Conservation (phyloP, 495 filamentous ascomycete species). For the Penicillium steckii region DNA sequence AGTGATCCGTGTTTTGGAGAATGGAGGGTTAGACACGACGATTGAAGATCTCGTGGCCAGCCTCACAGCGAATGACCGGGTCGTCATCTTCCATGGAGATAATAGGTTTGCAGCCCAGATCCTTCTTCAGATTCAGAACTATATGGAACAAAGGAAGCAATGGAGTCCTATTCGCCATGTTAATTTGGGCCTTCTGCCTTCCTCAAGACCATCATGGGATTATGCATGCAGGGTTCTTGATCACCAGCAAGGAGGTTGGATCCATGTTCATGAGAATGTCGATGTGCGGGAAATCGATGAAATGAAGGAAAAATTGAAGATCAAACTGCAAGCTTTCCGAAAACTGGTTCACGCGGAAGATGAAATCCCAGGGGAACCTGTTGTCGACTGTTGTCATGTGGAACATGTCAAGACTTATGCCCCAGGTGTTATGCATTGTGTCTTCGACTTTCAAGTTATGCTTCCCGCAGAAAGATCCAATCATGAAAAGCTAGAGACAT, state of each 20-base stretch:
- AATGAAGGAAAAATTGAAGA: conserved; percentile 38
- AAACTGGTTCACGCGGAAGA: background rate
- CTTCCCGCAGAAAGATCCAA: background rate
- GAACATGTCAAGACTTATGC: conserved; percentile 88
- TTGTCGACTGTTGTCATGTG: conserved; percentile 61
- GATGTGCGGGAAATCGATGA: conserved; percentile 58
- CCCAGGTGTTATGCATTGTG: conserved; percentile 86
- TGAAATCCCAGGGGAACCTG: background rate
- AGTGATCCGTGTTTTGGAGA: conserved; percentile 42
- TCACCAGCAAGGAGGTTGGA: conserved; percentile 54
- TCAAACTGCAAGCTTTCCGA: conserved; percentile 19
- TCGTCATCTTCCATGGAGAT: conserved; percentile 70
- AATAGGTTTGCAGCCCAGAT: conserved; percentile 57
- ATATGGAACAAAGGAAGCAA: conserved; percentile 20
- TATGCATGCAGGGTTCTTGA: conserved; percentile 62
- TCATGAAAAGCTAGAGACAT: background rate
- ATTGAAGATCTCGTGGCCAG: conserved; percentile 28
- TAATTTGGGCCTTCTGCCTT: conserved; percentile 78
- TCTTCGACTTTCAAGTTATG: conserved; percentile 70
- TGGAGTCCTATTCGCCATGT: conserved; percentile 59
- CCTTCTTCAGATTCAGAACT: conserved; percentile 30
- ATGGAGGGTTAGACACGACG: conserved; percentile 21
- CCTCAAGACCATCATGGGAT: conserved; percentile 63
- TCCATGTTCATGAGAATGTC: conserved; percentile 88
- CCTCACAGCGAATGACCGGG: conserved; percentile 31